Percentiles rank a stretch among this genome's conserved stretches.
Evolutionary conservation across 1,284 basidiomycete genomes (phyloP).

Genomic region (Pisolithus thermaeus): DNA sequence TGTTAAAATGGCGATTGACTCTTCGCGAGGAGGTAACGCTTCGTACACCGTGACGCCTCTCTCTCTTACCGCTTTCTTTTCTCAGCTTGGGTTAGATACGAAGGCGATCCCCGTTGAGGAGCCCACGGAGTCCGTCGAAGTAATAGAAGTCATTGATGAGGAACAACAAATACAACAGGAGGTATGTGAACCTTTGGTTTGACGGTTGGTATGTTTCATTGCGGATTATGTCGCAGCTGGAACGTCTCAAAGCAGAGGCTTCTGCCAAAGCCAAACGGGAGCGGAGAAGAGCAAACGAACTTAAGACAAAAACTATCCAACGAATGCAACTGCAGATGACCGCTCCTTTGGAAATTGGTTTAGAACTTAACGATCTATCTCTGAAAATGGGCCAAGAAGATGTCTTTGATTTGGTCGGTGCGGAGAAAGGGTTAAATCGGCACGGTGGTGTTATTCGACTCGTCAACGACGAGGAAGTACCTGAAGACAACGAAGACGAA

Average conservation of each 20-base stretch:
- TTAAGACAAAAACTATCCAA: constrained; percentile 83
- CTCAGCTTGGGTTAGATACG: constrained; percentile 74
- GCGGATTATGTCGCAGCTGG: constrained; percentile 49
- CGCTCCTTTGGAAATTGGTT: constrained; percentile 90
- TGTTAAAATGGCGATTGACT: constrained; percentile 88
- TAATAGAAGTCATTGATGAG: constrained; percentile 76
- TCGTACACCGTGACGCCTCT: constrained; percentile 1
- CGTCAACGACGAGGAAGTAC: constrained; percentile 46
- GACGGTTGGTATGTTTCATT: constrained; percentile 1
- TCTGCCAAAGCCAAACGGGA: constrained; percentile 75
- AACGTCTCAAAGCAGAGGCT: constrained; percentile 78
- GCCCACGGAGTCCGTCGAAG: constrained; percentile 69
- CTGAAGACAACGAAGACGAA: constrained; percentile 34
- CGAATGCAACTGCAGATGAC: constrained; percentile 98
- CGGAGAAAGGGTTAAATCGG: constrained; percentile 43
- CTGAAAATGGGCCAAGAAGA: constrained; percentile 73
- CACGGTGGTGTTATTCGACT: constrained; percentile 41
- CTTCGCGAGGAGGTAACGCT: constrained; percentile 73
- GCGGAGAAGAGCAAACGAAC: constrained; percentile 84
- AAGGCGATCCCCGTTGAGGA: constrained; percentile 71
- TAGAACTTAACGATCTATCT: constrained; percentile 77
- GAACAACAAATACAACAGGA: constrained; percentile 87
- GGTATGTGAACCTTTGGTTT: constrained; percentile 38
- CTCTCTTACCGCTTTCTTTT: constrained; percentile 3
- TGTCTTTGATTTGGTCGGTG: constrained; percentile 76